phyloP scores from a whole-genome alignment of 495 filamentous ascomycete genomes.

The Neurospora hispaniola region DNA sequence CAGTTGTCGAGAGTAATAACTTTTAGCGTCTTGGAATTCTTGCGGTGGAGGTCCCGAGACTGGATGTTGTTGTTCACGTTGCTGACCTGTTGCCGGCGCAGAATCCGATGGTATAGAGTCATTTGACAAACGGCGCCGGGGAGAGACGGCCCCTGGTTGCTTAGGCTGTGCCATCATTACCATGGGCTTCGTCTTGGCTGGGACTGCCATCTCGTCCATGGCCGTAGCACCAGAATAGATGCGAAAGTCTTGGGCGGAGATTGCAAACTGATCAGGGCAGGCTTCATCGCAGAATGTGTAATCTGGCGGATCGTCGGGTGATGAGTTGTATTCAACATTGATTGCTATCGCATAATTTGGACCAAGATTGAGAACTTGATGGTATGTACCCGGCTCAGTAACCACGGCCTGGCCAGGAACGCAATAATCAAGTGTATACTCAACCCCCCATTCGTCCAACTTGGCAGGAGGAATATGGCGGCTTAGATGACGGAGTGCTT shows the following conservation, averaged over 20 bases:
- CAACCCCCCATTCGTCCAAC: slow-evolving; percentile 23
- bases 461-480: slow-evolving; percentile 20
- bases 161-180: not conserved
- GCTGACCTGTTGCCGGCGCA: not conserved
- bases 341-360: slow-evolving; percentile 25
- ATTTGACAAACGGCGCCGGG: not conserved
- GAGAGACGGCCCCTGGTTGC: not conserved
- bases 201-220: not conserved
- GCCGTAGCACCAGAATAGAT: not conserved
- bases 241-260: slow-evolving; percentile 18
- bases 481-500: slow-evolving; percentile 24
- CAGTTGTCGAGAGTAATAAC: not conserved
- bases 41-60: not conserved
- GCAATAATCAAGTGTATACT: slow-evolving; percentile 26
- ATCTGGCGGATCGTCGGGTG: slow-evolving; percentile 16
- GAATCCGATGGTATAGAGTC: not conserved
- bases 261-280: slow-evolving; percentile 22
- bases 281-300: slow-evolving; percentile 19
- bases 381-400: slow-evolving; percentile 25
- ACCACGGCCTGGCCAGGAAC: slow-evolving; percentile 23
- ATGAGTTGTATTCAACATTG: slow-evolving; percentile 24
- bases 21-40: not conserved
- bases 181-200: not conserved
- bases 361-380: slow-evolving; percentile 26
- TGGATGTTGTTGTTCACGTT: not conserved